Evolutionary conservation across 2,329 filamentous ascomycete genomes (phyloP).

Genomic region (Xylariaceae sp.): DNA sequence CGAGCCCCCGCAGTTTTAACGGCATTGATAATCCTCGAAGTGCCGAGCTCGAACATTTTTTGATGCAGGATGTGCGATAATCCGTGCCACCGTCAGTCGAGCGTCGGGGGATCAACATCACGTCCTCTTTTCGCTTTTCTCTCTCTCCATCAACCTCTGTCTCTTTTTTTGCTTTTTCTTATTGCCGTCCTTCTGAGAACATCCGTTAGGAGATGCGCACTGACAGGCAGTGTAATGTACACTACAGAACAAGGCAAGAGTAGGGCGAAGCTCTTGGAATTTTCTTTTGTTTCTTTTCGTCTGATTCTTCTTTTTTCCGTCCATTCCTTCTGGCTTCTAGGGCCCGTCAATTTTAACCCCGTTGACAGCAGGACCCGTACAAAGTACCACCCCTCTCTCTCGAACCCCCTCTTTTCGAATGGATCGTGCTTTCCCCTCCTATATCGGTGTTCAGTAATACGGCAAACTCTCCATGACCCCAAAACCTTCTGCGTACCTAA

Average conservation of each 20-base stretch:
- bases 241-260: not conserved
- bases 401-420: not conserved
- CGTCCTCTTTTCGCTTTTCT: too few species aligned
- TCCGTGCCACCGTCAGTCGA: too few species aligned
- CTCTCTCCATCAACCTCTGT: too few species aligned
- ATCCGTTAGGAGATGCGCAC: too few species aligned
- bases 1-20: slow-evolving; percentile 15
- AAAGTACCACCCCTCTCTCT: not conserved
- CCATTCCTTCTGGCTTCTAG: not conserved
- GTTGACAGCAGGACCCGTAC: not conserved
- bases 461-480: not conserved
- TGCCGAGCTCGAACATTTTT: slow-evolving; percentile 13
- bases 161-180: too few species aligned
- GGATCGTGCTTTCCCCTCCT: slow-evolving; percentile 5
- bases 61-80: not conserved
- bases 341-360: too few species aligned
- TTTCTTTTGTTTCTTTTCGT: slow-evolving; percentile 9
- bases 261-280: slow-evolving; percentile 11
- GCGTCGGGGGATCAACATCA: too few species aligned
- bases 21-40: slow-evolving; percentile 22
- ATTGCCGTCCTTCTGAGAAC: too few species aligned
- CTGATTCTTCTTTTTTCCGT: not conserved
- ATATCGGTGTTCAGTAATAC: not conserved
- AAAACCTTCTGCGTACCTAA: too few species aligned
- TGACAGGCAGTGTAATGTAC: not conserved